These are phyloP conservation scores for Diplocarpon rosae DNA, from an alignment of 2,329 filamentous ascomycete genomes.

Conservation along the genomic window DNA sequence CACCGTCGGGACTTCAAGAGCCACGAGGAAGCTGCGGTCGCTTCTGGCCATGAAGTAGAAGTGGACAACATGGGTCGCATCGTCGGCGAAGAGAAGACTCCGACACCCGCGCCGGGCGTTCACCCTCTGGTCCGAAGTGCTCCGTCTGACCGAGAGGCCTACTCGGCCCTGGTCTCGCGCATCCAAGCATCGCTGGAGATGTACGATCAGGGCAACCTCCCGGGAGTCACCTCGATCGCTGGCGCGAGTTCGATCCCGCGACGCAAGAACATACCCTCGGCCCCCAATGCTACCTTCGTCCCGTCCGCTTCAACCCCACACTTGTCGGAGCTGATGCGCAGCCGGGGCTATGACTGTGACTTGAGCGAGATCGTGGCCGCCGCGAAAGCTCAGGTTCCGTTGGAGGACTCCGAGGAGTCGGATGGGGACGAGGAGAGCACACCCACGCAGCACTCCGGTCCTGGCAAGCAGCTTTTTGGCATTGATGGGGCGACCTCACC, in stretches of 20 bases:
- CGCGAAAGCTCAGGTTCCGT: constrained; percentile 42
- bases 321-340: constrained; percentile 54
- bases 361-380: constrained; percentile 50
- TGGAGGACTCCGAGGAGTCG: constrained; percentile 46
- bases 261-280: constrained; percentile 11
- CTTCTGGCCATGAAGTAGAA: constrained; percentile 76
- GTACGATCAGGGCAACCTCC: constrained; percentile 41
- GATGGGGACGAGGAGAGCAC: constrained; percentile 35
- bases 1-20: constrained; percentile 91
- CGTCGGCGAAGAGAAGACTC: constrained; percentile 33
- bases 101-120: constrained; percentile 34
- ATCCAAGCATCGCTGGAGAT: constrained; percentile 43
- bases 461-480: constrained; percentile 24
- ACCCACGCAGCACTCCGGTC: constrained; percentile 25
- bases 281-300: constrained; percentile 32
- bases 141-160: constrained; percentile 41
- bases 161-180: constrained; percentile 38
- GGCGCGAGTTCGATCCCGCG: constrained; percentile 18
- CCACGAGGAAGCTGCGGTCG: constrained; percentile 84
- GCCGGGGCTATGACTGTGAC: constrained; percentile 49
- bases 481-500: constrained; percentile 28
- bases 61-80: constrained; percentile 45
- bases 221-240: constrained; percentile 37
- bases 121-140: constrained; percentile 52
- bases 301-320: constrained; percentile 51